Evolutionary conservation across 2,329 filamentous ascomycete species (phyloP).

Genomic region (Aspergillus sojae): DNA sequence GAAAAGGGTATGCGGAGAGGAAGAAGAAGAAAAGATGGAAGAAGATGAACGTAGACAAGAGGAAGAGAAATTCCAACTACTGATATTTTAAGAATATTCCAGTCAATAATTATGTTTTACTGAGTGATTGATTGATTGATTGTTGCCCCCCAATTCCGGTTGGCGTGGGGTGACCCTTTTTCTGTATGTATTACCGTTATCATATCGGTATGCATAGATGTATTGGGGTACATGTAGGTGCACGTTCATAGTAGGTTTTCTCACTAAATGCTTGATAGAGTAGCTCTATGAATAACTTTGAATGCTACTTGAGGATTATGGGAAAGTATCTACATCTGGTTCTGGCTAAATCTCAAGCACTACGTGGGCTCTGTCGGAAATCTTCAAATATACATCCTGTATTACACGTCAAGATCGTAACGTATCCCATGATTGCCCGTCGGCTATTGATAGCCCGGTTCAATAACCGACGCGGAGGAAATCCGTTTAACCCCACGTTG

Average conservation of each 20-base stretch:
- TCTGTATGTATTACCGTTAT: not conserved
- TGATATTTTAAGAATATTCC: slow-evolving; percentile 4
- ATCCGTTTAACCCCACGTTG: slow-evolving; percentile 24
- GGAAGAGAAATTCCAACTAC: slow-evolving; percentile 8
- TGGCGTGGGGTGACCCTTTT: slow-evolving; percentile 6
- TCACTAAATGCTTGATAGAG: not conserved
- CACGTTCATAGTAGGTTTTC: not conserved
- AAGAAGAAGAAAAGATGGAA: not conserved
- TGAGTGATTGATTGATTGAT: not conserved
- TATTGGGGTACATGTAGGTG: not conserved
- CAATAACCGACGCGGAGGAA: slow-evolving; percentile 25
- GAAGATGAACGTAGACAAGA: slow-evolving; percentile 3
- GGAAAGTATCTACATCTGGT: not conserved
- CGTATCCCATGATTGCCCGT: not conserved
- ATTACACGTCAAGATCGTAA: not conserved
- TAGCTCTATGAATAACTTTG: not conserved
- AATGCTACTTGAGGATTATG: not conserved
- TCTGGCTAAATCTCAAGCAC: not conserved
- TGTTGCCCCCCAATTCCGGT: not conserved
- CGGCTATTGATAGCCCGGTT: slow-evolving; percentile 22
- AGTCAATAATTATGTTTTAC: not conserved
- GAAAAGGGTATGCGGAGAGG: not conserved
- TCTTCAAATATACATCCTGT: not conserved
- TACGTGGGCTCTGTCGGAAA: not conserved
- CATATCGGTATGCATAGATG: not conserved